A percentile compares a stretch with the other conserved stretches of the same genome.
These are phyloP conservation scores for Pythium coloratum DNA, from an alignment of 352 stramenopile genomes.

Conservation along the genomic window DNA sequence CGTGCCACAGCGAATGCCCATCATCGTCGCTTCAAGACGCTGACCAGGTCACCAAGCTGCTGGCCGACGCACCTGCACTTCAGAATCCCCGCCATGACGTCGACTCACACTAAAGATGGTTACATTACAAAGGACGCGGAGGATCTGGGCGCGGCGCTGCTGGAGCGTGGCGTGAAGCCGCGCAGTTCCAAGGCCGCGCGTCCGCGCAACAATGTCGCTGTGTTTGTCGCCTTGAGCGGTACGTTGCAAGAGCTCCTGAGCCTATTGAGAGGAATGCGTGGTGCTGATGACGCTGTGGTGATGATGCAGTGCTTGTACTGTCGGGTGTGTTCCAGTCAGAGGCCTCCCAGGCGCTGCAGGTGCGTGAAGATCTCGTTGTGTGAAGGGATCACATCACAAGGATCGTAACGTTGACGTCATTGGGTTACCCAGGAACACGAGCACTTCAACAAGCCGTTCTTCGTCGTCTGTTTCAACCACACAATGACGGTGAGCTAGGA, in stretches of 20 bases:
- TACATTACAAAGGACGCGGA: background rate
- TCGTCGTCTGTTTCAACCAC: constrained; percentile 65
- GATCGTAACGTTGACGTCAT: background rate
- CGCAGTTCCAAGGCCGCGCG: background rate
- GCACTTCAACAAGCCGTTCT: constrained; percentile 56
- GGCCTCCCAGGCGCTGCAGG: constrained; percentile 17
- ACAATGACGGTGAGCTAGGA: constrained; percentile 25
- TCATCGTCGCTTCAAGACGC: background rate
- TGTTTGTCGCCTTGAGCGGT: background rate
- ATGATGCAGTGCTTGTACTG: constrained; percentile 8
- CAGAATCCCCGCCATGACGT: background rate
- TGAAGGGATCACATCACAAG: background rate
- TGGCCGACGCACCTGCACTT: too few relatives aligned
- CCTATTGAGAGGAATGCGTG: too few relatives aligned
- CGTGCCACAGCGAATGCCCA: too few relatives aligned
- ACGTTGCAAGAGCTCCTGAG: too few relatives aligned
- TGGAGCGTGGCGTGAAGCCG: background rate
- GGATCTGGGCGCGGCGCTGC: background rate
- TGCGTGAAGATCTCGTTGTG: background rate
- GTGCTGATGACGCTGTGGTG: background rate
- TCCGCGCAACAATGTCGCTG: background rate
- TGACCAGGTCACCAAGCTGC: too few relatives aligned
- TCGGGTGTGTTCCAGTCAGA: constrained; percentile 18
- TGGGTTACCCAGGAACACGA: constrained; percentile 22
- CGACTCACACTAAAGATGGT: background rate